Evolutionary conservation across 495 filamentous ascomycete genomes (phyloP).

Genomic region (Penicillium goetzii): DNA sequence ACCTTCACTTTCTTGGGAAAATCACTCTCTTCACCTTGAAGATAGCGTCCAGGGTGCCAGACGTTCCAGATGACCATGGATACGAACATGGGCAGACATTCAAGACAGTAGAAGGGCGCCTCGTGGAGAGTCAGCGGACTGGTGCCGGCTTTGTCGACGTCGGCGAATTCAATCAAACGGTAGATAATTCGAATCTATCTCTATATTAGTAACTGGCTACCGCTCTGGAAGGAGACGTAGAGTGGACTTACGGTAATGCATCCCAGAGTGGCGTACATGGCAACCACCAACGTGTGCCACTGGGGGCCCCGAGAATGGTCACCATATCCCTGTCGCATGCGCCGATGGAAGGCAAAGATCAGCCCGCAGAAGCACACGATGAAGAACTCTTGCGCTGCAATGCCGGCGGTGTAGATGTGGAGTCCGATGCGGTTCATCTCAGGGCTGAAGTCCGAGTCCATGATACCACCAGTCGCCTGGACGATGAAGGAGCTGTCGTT

Average conservation of each 20-base stretch:
- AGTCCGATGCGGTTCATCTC: conserved; percentile 42
- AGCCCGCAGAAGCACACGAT: conserved; percentile 51
- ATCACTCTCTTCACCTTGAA: conserved; percentile 47
- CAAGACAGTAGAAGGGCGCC: conserved; percentile 55
- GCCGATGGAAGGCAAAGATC: conserved; percentile 45
- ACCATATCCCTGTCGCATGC: conserved; percentile 32
- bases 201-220: conserved; percentile 4
- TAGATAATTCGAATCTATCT: conserved; percentile 57
- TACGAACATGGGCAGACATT: conserved; percentile 59
- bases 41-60: conserved; percentile 53
- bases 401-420: conserved; percentile 60
- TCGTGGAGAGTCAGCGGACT: conserved; percentile 48
- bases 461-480: conserved; percentile 53
- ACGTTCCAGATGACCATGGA: conserved; percentile 50
- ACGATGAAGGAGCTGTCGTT: conserved; percentile 53
- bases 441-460: conserved; percentile 14
- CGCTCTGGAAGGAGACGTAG: neutral
- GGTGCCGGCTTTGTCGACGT: conserved; percentile 38
- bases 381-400: conserved; percentile 59
- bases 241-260: conserved; percentile 27
- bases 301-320: conserved; percentile 6
- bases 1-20: conserved; percentile 21
- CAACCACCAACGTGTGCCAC: conserved; percentile 14
- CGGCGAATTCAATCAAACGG: conserved; percentile 58
- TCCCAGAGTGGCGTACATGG: conserved; percentile 40